Conservation (phyloP, 805 yeast genomes). For the Torulaspora franciscae region DNA sequence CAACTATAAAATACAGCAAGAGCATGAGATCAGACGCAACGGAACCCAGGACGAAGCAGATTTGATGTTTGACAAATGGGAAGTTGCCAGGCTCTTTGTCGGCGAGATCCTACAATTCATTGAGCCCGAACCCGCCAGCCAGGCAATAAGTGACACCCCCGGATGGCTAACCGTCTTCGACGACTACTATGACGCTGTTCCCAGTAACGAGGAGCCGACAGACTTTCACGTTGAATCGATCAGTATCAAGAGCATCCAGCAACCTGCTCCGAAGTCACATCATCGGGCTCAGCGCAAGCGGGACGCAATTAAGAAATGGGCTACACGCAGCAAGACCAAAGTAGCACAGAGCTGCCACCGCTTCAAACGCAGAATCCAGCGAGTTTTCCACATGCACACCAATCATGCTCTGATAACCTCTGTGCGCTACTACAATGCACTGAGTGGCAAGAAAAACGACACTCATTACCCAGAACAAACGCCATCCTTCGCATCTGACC, state of each 20-base stretch:
- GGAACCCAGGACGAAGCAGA: conserved; percentile 10
- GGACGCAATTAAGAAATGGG: conserved; percentile 9
- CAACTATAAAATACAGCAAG: conserved; percentile 7
- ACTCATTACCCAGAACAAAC: conserved; percentile 11
- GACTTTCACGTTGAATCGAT: conserved; percentile 1
- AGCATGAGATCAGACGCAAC: conserved; percentile 1
- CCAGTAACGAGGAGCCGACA: neutral
- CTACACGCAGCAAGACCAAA: conserved; percentile 4
- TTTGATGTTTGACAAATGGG: conserved; percentile 17
- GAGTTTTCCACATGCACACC: conserved; percentile 6
- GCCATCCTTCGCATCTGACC: conserved; percentile 7
- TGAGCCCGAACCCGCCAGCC: neutral
- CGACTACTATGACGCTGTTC: conserved; percentile 2
- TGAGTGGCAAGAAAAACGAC: conserved; percentile 4
- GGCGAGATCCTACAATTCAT: conserved; percentile 9
- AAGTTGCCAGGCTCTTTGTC: conserved; percentile 14
- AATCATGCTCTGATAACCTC: conserved; percentile 12
- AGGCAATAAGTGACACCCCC: conserved; percentile 2
- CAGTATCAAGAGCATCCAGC: conserved; percentile 3
- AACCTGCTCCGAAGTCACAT: neutral
- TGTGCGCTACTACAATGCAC: conserved; percentile 12
- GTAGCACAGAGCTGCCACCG: conserved; percentile 5
- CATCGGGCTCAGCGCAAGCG: conserved; percentile 2
- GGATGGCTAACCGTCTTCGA: conserved; percentile 16
- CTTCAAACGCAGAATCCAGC: conserved; percentile 6